Conservation (phyloP, 768 basidiomycete species). For the Kwoniella dejecticola region DNA sequence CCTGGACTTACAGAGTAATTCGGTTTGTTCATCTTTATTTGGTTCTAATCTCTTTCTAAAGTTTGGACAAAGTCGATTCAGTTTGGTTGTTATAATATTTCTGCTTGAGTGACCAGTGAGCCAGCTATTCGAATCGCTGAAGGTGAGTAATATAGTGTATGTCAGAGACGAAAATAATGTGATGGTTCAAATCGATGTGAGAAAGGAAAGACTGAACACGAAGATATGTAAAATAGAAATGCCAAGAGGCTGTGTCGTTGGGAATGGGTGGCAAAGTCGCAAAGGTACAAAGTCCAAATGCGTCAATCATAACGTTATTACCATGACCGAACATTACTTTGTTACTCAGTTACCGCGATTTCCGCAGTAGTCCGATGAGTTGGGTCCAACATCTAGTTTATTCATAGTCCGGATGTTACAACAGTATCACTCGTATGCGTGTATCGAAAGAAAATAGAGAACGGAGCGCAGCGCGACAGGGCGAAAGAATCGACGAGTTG, state of each 20-base stretch:
- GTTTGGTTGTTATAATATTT: no score
- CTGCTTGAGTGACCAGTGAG: no score
- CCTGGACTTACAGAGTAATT: constrained; percentile 10
- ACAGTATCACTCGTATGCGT: no score
- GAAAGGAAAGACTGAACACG: background rate
- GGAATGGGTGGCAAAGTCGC: constrained; percentile 5
- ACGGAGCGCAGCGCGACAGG: no score
- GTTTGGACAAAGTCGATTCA: background rate
- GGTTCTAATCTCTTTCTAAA: background rate
- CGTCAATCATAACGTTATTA: background rate
- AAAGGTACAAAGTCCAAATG: background rate
- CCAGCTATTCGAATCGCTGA: no score
- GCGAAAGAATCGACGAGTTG: no score
- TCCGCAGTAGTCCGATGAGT: background rate
- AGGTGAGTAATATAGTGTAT: constrained; percentile 1
- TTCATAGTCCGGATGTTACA: no score
- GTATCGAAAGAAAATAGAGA: no score
- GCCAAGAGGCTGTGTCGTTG: constrained; percentile 8
- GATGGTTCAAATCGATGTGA: background rate
- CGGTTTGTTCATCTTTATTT: constrained; percentile 15
- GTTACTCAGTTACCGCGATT: background rate
- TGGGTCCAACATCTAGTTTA: no score
- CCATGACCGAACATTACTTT: background rate
- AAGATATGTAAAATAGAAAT: background rate
- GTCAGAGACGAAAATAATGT: background rate